A percentile compares a stretch with the other conserved stretches of the same genome.
phyloP scores from a whole-genome alignment of 495 filamentous ascomycete species.

The Penicillium ochrochloron region DNA sequence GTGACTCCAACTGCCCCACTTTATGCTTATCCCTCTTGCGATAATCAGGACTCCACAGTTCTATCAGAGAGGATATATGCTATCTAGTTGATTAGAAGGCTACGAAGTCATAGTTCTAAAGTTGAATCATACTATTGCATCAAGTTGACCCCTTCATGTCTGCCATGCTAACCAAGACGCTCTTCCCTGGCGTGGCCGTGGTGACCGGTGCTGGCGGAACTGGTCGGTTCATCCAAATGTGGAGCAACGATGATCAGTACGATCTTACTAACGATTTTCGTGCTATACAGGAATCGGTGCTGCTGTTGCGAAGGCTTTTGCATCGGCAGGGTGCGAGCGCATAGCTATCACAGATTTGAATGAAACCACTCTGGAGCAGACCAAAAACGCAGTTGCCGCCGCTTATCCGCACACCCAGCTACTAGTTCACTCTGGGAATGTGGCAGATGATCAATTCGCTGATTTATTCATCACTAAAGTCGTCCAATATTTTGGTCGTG shows the following conservation, averaged over 20 bases:
- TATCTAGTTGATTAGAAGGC: neutral
- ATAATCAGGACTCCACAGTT: neutral
- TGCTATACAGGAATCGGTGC: slow-evolving; percentile 55
- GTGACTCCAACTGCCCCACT: slow-evolving; percentile 27
- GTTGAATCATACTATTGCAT: neutral
- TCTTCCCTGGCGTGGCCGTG: slow-evolving; percentile 40
- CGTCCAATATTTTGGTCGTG: slow-evolving; percentile 40
- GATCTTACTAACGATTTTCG: neutral
- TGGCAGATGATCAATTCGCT: slow-evolving; percentile 49
- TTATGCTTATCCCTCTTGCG: neutral
- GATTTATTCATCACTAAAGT: slow-evolving; percentile 41
- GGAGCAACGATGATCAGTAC: slow-evolving; percentile 1
- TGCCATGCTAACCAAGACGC: slow-evolving; percentile 2
- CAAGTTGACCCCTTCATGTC: neutral
- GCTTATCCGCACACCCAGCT: slow-evolving; percentile 37
- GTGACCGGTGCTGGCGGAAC: slow-evolving; percentile 39
- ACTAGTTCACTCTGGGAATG: slow-evolving; percentile 41
- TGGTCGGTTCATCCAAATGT: slow-evolving; percentile 18
- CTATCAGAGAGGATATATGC: neutral
- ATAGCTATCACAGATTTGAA: slow-evolving; percentile 58
- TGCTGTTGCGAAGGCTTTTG: slow-evolving; percentile 55
- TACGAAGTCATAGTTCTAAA: neutral
- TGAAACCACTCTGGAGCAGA: slow-evolving; percentile 40
- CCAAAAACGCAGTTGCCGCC: slow-evolving; percentile 33
- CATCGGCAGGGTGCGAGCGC: slow-evolving; percentile 48